Conservation (phyloP, 768 basidiomycete genomes). For the Myochromella boudieri region DNA sequence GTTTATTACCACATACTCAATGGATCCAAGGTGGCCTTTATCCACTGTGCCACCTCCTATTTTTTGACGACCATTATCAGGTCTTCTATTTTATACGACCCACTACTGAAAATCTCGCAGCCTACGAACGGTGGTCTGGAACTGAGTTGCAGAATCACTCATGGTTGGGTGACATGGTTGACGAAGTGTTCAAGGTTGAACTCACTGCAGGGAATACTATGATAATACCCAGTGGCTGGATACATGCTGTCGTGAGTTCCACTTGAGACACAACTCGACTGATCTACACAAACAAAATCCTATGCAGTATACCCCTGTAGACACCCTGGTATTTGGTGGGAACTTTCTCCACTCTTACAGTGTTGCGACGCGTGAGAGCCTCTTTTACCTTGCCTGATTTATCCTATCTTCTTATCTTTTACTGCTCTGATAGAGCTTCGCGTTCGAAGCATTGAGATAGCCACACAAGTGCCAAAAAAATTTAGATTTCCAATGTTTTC, state of each 20-base stretch:
- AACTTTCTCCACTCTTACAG: slow-evolving; percentile 97
- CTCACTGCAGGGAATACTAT: slow-evolving; percentile 79
- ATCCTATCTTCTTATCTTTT: slow-evolving; percentile 1
- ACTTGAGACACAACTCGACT: not conserved
- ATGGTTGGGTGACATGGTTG: slow-evolving; percentile 93
- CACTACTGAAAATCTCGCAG: slow-evolving; percentile 78
- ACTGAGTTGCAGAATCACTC: slow-evolving; percentile 83
- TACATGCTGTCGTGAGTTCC: slow-evolving; percentile 86
- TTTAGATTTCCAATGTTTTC: slow-evolving; percentile 85
- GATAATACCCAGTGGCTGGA: slow-evolving; percentile 97
- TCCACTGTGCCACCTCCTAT: not conserved
- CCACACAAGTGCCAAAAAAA: slow-evolving; percentile 90
- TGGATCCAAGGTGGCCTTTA: slow-evolving; percentile 71
- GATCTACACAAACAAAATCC: slow-evolving; percentile 5
- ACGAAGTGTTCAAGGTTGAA: slow-evolving; percentile 86
- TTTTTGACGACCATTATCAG: slow-evolving; percentile 34
- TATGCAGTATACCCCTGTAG: slow-evolving; percentile 82
- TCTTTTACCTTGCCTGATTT: not conserved
- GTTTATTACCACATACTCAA: slow-evolving; percentile 95
- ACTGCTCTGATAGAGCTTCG: slow-evolving; percentile 64
- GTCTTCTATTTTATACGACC: slow-evolving; percentile 95
- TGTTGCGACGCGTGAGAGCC: slow-evolving; percentile 72
- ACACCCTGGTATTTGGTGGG: slow-evolving; percentile 95
- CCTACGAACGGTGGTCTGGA: slow-evolving; percentile 94
- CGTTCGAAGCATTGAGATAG: slow-evolving; percentile 88